Conservation (phyloP, 169 alveolate genomes). For the Sarcocystis neurona region DNA sequence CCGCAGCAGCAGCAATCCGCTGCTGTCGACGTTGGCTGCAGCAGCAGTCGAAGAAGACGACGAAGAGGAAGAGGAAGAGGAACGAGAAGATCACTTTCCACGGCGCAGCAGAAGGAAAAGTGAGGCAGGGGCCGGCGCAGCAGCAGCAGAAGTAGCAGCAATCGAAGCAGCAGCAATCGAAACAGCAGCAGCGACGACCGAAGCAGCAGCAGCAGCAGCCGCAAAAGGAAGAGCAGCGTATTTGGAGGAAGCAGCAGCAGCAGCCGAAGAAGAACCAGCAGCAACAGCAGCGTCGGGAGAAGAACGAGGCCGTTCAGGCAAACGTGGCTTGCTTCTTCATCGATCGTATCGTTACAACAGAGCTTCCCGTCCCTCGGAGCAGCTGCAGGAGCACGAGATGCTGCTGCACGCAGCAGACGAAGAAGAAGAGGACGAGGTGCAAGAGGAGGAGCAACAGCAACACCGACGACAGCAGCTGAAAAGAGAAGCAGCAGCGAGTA, state of each 20-base stretch:
- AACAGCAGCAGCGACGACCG: not conserved
- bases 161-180: not conserved
- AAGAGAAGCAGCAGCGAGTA: not conserved
- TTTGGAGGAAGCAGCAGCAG: not conserved
- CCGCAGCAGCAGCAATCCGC: not conserved
- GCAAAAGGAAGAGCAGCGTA: not conserved
- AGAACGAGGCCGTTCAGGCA: slow-evolving; percentile 2
- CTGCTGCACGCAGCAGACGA: no score
- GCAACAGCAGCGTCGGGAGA: slow-evolving; percentile 10
- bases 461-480: not conserved
- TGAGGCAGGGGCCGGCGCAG: not conserved
- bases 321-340: no score
- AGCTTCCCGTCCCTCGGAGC: no score
- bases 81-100: not conserved
- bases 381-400: no score
- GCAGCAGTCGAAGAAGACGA: not conserved
- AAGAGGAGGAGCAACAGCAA: not conserved
- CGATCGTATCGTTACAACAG: no score
- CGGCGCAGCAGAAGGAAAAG: not conserved
- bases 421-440: not conserved
- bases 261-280: not conserved
- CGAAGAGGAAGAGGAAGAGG: not conserved
- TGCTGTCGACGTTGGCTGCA: slow-evolving; percentile 11
- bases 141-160: not conserved
- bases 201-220: not conserved